Base-by-base conservation (phyloP, 2,329 filamentous ascomycete species). In the Alternaria tenuissima region DNA sequence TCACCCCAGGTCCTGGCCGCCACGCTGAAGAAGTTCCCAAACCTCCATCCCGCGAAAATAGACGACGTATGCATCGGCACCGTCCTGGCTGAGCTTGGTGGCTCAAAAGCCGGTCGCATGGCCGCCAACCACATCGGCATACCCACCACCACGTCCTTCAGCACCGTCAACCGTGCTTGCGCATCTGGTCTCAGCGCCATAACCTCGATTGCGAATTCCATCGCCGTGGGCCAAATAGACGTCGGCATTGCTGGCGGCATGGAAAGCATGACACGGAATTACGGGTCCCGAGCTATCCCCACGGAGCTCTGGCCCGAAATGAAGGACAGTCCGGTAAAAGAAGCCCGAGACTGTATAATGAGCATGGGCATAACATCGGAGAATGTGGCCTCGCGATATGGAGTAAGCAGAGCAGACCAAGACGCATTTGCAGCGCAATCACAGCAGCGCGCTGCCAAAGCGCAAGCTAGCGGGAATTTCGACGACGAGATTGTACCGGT, bases 211-310 rank as follows among this genome's bases (percentile, higher is more conserved):
- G 91, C 91, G 5, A 88, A 90, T 58, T 85, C 89, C 63, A 95
- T 97, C 69, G 86, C 88, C n/a, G 84, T 86, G 0, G 93, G 91
- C 1, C 86, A 87, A 68, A 90, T 94, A 52, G 86, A 89, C 63
- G 83, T 85, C 0, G 94, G 92, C 61, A 88, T 97, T 63, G 94
- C 89, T 9, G 94, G 91, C 2, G 94, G 94, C 30, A 97, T 96
- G 91, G 94, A 97, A 85, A 94, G 91, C 81, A 97, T 97, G 94
- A 96, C 92, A 65, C 83, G 90, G 66, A 97, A 97, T 81, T 97
- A 97, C 79, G 93, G 89, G 52, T 88, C 84, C 26, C 84, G 88
- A 58, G 94, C 94, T n/a, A 95, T 97, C 43, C 94, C 94, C 0
- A 89, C 88, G 0, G 87, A 93, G 64, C 80, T 93, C 11, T 97